Evolutionary conservation across 371 early-diverging fungal species (phyloP), one percentile per base, ranked within the genome.

Genomic region (Vairimorpha necatrix): DNA sequence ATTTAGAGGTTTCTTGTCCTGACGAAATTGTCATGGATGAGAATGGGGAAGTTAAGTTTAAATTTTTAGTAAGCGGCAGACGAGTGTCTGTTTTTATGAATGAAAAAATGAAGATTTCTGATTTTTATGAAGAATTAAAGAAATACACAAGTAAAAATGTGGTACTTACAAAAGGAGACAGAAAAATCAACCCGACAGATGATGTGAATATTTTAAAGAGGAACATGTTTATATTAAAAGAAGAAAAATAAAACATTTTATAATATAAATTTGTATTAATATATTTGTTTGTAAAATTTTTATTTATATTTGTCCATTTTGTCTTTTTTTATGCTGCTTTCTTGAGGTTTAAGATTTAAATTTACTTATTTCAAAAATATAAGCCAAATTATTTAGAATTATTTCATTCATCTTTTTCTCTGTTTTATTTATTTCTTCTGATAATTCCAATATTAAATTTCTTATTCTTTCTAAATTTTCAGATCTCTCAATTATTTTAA

Each of bases 21-120:
- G 66, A 65, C 38, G 48, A 22, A 14, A n/a, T 74, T 14, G 60
- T 67, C 16, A 33, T 74, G 63, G 66, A 36, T 67, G 46, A 67
- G 42, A 58, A 65, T 50, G 67, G 67, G n/a, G 67, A 74, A 58
- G 26, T 67, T 30, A 26, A 46, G 22, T 74, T 74, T 67, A 74
- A 74, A 46, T 36, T 74, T 38, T 53, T 74, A 33, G 47, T 74
- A 2, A 42, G 32, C 18, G 42, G 53, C 7, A 66, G 48, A 56
- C 50, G 74, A 53, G 39, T 65, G 6, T 56, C 34, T 7, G 67
- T 74, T 3, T 36, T 50, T 48, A 74, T 74, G 56, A 54, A 28
- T 26, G 34, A 34, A 26, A 46, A 26, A 13, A 66, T 34, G 30
- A 67, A 39, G 14, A 26, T 74, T 38, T 16, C 30, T 16, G 74